These are phyloP conservation scores for Rubroboletus pulcherrimus DNA, from an alignment of 768 basidiomycete genomes.

Conservation along the genomic window DNA sequence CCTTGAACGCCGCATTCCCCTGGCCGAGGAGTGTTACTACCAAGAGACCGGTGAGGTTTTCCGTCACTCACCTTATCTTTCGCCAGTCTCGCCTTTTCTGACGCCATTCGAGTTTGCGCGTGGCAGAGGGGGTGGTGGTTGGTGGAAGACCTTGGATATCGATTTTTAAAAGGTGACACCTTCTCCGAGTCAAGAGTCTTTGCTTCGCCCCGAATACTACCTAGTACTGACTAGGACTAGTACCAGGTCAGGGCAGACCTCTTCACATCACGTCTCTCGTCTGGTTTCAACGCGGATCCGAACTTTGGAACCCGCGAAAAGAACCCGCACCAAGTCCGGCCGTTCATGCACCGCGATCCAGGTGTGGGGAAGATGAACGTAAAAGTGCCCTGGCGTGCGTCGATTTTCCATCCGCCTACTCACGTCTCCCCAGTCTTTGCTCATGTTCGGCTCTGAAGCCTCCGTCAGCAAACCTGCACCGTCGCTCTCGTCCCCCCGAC, in stretches of 20 bases:
- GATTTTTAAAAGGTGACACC: background rate
- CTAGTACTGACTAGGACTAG: background rate
- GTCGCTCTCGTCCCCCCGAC: constrained; percentile 42
- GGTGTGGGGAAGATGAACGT: constrained; percentile 3
- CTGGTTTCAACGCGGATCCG: background rate
- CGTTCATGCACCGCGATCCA: constrained; percentile 2
- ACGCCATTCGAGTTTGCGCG: constrained; percentile 27
- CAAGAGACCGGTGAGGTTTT: background rate
- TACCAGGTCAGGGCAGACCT: background rate
- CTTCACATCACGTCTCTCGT: background rate
- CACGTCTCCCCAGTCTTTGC: background rate
- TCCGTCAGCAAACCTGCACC: constrained; percentile 58
- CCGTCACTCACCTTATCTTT: constrained; percentile 29
- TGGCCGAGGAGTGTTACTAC: constrained; percentile 27
- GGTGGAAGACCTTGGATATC: background rate
- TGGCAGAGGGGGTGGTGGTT: constrained; percentile 4
- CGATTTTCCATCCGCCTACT: background rate
- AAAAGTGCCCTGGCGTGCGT: constrained; percentile 28
- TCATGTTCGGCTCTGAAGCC: constrained; percentile 34
- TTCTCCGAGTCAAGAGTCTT: no score
- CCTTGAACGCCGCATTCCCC: constrained; percentile 88
- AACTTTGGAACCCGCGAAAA: background rate
- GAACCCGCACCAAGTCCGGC: background rate
- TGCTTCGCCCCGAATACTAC: background rate
- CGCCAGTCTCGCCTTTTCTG: constrained; percentile 32